phyloP scores from a whole-genome alignment of 73 alveolate genomes.

The Stentor coeruleus region DNA sequence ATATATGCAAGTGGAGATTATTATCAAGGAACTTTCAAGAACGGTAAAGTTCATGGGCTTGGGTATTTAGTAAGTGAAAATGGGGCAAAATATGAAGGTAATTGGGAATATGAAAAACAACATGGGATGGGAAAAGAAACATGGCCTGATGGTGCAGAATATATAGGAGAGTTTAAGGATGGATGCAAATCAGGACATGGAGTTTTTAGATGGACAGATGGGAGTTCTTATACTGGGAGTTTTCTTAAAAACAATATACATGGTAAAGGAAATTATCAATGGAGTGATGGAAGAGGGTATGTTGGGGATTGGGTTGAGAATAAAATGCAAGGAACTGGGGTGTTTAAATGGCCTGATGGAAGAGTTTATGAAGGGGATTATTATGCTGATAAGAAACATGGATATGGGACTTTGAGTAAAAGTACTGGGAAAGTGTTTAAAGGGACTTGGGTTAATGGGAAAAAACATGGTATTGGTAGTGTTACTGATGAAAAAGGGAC shows the following conservation, averaged over 20 bases:
- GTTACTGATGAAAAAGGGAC: constrained; percentile 31
- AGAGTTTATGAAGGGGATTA: constrained; percentile 54
- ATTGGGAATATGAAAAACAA: constrained; percentile 22
- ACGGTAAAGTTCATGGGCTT: constrained; percentile 38
- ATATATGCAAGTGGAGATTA: not conserved
- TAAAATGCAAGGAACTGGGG: constrained; percentile 71
- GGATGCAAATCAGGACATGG: constrained; percentile 73
- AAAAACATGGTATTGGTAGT: constrained; percentile 51
- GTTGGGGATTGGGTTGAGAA: constrained; percentile 64
- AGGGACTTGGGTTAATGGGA: constrained; percentile 52
- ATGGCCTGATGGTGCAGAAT: constrained; percentile 69
- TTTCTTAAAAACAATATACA: constrained; percentile 44
- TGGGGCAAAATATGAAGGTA: constrained; percentile 57
- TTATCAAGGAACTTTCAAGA: constrained; percentile 40
- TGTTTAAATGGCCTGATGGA: constrained; percentile 64
- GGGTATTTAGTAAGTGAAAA: constrained; percentile 44
- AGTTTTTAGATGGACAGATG: constrained; percentile 64
- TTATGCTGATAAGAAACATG: constrained; percentile 46
- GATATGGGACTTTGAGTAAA: constrained; percentile 48
- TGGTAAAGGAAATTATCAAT: constrained; percentile 49
- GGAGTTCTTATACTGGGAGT: constrained; percentile 49
- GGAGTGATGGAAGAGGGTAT: constrained; percentile 61
- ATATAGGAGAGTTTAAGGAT: constrained; percentile 67
- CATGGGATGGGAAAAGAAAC: constrained; percentile 40
- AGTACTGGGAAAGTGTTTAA: constrained; percentile 45